Conservation (phyloP, 2,329 filamentous ascomycete genomes). For the Teratosphaeria gauchensis region DNA sequence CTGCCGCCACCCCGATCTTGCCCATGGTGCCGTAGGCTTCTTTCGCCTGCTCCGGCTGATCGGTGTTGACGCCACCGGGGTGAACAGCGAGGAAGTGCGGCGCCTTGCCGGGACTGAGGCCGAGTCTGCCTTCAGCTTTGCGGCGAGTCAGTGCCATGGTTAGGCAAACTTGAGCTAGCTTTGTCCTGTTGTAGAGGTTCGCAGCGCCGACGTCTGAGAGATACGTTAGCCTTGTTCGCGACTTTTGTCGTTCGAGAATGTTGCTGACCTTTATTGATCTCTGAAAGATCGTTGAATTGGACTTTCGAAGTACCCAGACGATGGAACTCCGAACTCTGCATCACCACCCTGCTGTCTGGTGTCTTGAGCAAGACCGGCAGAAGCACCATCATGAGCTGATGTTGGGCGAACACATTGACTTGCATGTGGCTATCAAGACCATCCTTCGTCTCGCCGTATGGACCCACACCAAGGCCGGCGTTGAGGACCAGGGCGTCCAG, state of each 20-base stretch:
- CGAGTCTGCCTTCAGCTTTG: conserved; percentile 29
- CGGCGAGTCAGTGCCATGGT: conserved; percentile 33
- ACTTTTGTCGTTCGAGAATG: neutral
- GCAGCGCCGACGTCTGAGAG: conserved; percentile 36
- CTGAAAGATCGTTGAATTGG: conserved; percentile 35
- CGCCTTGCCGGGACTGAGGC: conserved; percentile 14
- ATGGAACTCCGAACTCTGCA: conserved; percentile 43
- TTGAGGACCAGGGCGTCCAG: conserved; percentile 42
- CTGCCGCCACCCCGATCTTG: conserved; percentile 35
- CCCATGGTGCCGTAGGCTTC: conserved; percentile 42
- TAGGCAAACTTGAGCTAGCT: conserved; percentile 42
- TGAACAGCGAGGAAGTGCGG: conserved; percentile 43
- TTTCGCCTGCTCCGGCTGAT: conserved; percentile 40
- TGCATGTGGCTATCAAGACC: conserved; percentile 44
- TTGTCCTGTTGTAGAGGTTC: conserved; percentile 41
- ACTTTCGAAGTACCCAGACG: conserved; percentile 28
- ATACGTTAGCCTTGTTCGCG: neutral
- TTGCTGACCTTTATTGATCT: conserved; percentile 31
- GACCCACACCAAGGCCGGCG: conserved; percentile 41
- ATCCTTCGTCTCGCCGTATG: conserved; percentile 41
- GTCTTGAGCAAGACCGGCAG: conserved; percentile 38
- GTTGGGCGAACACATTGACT: conserved; percentile 42
- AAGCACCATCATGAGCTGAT: conserved; percentile 39
- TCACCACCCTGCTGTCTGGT: conserved; percentile 37
- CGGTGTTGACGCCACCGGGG: conserved; percentile 40